Evolutionary conservation across 305 asterid genomes (phyloP).

Genomic region (Solanum hybrid): DNA sequence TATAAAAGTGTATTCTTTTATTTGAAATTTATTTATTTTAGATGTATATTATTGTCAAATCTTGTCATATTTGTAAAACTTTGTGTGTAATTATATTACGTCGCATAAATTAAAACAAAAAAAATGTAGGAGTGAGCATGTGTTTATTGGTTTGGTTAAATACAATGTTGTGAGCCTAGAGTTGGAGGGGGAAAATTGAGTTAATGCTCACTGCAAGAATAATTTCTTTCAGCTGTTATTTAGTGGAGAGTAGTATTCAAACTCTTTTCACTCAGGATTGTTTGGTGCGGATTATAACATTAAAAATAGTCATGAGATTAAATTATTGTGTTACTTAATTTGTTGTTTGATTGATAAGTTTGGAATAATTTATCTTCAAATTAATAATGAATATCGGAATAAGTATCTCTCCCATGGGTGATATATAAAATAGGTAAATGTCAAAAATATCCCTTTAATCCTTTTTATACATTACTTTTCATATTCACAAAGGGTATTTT

Average conservation of each 20-base stretch:
- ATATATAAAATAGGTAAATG: too few relatives aligned
- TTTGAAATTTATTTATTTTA: not conserved
- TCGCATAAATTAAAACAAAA: not conserved
- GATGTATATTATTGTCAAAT: not conserved
- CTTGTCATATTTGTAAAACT: not conserved
- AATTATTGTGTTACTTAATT: too few relatives aligned
- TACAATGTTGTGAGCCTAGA: not conserved
- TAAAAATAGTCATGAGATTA: too few relatives aligned
- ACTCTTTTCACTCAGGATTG: not conserved
- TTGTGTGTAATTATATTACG: not conserved
- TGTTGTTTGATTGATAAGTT: not conserved
- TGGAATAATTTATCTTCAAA: fast-evolving
- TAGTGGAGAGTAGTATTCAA: not conserved
- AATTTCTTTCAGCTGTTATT: not conserved
- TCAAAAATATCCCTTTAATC: too few relatives aligned
- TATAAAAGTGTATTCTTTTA: not conserved
- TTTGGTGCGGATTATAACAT: too few relatives aligned
- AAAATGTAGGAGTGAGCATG: not conserved
- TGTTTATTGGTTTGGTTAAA: not conserved
- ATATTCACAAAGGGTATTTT: not conserved
- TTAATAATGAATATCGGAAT: too few relatives aligned
- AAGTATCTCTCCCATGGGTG: too few relatives aligned
- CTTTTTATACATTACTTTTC: not conserved
- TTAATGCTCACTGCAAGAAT: not conserved
- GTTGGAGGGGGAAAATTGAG: not conserved